Evolutionary conservation across 2,329 filamentous ascomycete genomes (phyloP), one percentile per base, ranked within the genome.

Genomic region (Nothopassalora personata): DNA sequence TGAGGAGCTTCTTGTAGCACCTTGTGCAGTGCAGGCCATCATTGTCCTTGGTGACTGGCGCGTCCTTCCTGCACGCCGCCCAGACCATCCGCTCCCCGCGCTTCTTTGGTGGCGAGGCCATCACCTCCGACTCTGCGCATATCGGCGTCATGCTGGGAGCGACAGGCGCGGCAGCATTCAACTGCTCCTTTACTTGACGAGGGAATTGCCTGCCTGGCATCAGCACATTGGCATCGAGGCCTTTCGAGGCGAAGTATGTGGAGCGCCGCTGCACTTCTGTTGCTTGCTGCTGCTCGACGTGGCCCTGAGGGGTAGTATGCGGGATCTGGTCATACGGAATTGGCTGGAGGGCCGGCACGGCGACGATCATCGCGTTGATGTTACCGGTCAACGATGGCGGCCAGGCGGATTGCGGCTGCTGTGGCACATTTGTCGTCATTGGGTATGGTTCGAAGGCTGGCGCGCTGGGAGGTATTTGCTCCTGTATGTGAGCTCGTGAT

Each of bases 11-110:
- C 10, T 46, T 54, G 28, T 60, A 60, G 54, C 60, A 62, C 19
- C 30, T 33, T 8, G 60, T 62, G 28, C 60, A 62, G 15, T 53
- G 30, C 13, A 55, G 45, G 28, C 60, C 60, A 48, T 62, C 60
- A 43, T 60, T 62, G 45, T 34, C 54, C n/a, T 15, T 27, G 6
- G 18, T 53, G 7, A 60, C 45, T 4, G 60, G 60, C 48, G 28
- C 27, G n/a, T 60, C 51, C 46, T 60, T 59, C 10, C 34, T n/a
- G 46, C 60, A 62, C 11, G 15, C n/a, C 9, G 34, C 18, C 23
- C 60, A 61, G 47, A 36, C 47, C 54, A 60, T 50, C 23, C 58
- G 53, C 43, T 19, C 23, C 6, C 50, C 36, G 7, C 34, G 10
- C 49, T 31, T 51, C 48, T 48, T 54, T 10, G 39, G 39, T n/a